A percentile compares a stretch with the other conserved stretches of the same genome.
phyloP scores from a whole-genome alignment of 2,329 filamentous ascomycete species.

The Decorospora gaudefroyi region DNA sequence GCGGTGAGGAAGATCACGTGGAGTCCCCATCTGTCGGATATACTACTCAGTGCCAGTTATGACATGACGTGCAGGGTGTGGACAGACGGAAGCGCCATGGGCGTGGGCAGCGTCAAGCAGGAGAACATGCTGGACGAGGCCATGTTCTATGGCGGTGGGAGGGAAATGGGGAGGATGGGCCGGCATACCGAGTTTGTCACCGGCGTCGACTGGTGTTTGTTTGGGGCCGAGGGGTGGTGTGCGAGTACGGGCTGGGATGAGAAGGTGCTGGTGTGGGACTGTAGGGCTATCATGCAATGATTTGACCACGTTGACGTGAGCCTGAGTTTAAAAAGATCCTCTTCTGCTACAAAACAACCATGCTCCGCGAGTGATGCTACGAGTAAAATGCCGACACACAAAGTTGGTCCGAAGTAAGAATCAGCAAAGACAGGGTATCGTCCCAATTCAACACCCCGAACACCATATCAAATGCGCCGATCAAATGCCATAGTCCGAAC shows the following conservation, averaged over 20 bases:
- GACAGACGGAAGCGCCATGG: conserved; percentile 73
- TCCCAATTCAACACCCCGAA: conserved; percentile 15
- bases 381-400: not conserved
- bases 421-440: conserved; percentile 23
- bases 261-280: conserved; percentile 88
- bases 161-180: conserved; percentile 85
- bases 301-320: not conserved
- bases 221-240: conserved; percentile 93
- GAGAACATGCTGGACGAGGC: conserved; percentile 44
- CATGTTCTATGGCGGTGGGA: conserved; percentile 58
- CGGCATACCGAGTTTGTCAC: conserved; percentile 94
- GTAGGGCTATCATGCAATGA: conserved; percentile 64
- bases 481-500: conserved; percentile 1
- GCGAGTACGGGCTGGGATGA: conserved; percentile 96
- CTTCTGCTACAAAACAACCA: conserved; percentile 1
- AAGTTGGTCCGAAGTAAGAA: not conserved
- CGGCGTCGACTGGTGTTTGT: conserved; percentile 96
- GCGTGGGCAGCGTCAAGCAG: conserved; percentile 42
- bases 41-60: conserved; percentile 87
- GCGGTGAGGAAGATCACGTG: conserved; percentile 84
- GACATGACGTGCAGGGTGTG: conserved; percentile 97
- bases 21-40: conserved; percentile 90
- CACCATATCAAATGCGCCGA: conserved; percentile 7
- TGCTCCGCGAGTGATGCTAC: not conserved
- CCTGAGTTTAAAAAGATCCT: not conserved